Base-by-base conservation (phyloP, 2,329 filamentous ascomycete species). In the Colletotrichum sp. region DNA sequence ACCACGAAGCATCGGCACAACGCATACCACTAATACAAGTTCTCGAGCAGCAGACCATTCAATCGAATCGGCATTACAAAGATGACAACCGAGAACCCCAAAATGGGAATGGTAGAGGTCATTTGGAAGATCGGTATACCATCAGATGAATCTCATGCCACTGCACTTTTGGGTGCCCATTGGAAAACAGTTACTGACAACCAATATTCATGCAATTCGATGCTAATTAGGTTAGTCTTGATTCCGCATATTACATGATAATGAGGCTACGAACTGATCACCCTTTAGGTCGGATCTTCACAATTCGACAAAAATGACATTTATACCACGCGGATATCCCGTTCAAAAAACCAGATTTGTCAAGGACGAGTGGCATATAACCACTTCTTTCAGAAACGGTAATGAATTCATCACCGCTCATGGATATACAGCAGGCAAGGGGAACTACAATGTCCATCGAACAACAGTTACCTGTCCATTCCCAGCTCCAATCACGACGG, bases 261-360 rank as follows among this genome's bases (percentile, higher is more conserved):
- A 49, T 5, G 2, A 6, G 10, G 39, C 44, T 12, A 12, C 5
- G 4, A 2, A 1, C 44, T 49, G 5, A 49, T 5, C 3, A 49
- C 1, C 1, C 4, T n/a, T 21, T 13, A 49, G 44, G 44, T 52
- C 44, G 0, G 44, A 52, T 52, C 44, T 52, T 21, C n/a, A 52
- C 44, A 52, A 21, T 52, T 21, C 44, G 3, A 52, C 44, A 4
- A 52, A 6, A 52, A 21, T 52, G n/a, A 52, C 44, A 2, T 52
- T 52, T 1, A 2, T 1, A 8, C 1, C 44, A 52, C 2, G 44
- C 44, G 4, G 3, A 7, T 21, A 0, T 52, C 44, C 44, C 6
- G n/a, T 24, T 1, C n/a, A 3, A 24, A 8, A 21, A 1, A 0
- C 12, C 0, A 6, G 44, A 21, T 52, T 1, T 8, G 3, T 52